Evolutionary conservation across 495 filamentous ascomycete genomes (phyloP).

Genomic region (Trichoderma orchidacearum): DNA sequence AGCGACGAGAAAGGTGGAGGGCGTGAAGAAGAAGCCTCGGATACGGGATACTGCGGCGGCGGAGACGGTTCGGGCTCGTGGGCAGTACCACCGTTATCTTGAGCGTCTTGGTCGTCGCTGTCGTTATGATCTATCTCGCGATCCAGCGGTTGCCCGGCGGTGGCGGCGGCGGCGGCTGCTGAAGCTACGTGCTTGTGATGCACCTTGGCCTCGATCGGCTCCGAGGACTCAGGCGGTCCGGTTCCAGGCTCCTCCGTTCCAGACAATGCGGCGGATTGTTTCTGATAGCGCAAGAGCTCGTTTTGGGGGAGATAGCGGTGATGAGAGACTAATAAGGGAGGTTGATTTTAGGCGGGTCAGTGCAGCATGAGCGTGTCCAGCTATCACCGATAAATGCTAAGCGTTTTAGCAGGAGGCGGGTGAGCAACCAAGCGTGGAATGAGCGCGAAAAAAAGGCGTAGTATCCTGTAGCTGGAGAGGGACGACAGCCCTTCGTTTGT

Average conservation of each 20-base stretch:
- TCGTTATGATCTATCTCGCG: background rate
- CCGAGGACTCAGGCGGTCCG: slow-evolving; percentile 56
- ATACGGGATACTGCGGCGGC: slow-evolving; percentile 46
- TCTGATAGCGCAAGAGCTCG: background rate
- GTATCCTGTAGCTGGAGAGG: too few species aligned
- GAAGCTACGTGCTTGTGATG: slow-evolving; percentile 7
- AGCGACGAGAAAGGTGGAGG: slow-evolving; percentile 34
- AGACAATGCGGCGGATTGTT: slow-evolving; percentile 52
- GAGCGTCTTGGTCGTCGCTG: slow-evolving; percentile 3
- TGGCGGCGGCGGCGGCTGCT: background rate
- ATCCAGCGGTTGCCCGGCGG: slow-evolving; percentile 1
- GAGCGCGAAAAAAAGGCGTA: background rate
- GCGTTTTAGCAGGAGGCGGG: background rate
- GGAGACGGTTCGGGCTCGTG: slow-evolving; percentile 30
- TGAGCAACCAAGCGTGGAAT: background rate
- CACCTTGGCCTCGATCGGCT: slow-evolving; percentile 24
- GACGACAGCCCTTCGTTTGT: too few species aligned
- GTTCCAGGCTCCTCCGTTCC: slow-evolving; percentile 43
- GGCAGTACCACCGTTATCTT: slow-evolving; percentile 19
- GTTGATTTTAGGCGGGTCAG: background rate
- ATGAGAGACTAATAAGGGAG: background rate
- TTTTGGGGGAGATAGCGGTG: background rate
- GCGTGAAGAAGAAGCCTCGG: slow-evolving; percentile 44
- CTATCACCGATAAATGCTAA: background rate
- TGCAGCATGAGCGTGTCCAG: background rate